Conservation (phyloP, 1,284 basidiomycete genomes). For the Tilletia caries region DNA sequence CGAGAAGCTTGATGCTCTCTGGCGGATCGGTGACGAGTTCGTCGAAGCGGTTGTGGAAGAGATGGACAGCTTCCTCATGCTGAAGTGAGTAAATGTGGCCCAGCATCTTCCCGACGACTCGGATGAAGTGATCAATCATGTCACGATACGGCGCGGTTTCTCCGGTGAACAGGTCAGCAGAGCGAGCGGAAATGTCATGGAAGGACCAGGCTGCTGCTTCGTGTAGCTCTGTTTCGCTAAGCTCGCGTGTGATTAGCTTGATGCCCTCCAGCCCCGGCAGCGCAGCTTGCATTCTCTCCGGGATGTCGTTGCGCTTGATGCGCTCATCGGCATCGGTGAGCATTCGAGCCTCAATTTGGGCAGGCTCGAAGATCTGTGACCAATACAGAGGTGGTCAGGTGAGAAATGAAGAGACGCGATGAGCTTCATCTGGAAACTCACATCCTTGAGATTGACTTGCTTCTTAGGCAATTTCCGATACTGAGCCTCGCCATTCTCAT, state of each 20-base stretch:
- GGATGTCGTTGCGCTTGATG: constrained; percentile 84
- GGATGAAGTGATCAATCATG: constrained; percentile 75
- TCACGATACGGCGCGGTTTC: constrained; percentile 64
- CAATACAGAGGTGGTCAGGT: not conserved
- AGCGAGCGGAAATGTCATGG: constrained; percentile 68
- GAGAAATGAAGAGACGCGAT: too few relatives aligned
- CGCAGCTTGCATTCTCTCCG: constrained; percentile 92
- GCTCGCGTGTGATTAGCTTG: constrained; percentile 65
- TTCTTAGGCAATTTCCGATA: constrained; percentile 24
- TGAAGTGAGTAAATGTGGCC: constrained; percentile 58
- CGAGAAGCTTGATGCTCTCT: constrained; percentile 28
- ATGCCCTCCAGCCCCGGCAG: constrained; percentile 59
- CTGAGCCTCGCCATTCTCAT: constrained; percentile 28
- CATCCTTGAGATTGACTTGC: constrained; percentile 78
- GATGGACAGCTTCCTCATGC: constrained; percentile 85
- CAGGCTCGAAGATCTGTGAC: constrained; percentile 88
- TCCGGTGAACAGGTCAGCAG: constrained; percentile 62
- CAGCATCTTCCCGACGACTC: constrained; percentile 78
- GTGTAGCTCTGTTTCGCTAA: constrained; percentile 67
- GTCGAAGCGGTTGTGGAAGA: constrained; percentile 90
- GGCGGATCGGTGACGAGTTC: constrained; percentile 69
- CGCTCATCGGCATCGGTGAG: constrained; percentile 87
- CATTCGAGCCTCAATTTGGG: constrained; percentile 85
- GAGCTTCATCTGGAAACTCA: constrained; percentile 56
- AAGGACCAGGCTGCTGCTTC: constrained; percentile 87